phyloP scores from a whole-genome alignment of 352 stramenopile genomes.

The Globisporangium recalcitrans region DNA sequence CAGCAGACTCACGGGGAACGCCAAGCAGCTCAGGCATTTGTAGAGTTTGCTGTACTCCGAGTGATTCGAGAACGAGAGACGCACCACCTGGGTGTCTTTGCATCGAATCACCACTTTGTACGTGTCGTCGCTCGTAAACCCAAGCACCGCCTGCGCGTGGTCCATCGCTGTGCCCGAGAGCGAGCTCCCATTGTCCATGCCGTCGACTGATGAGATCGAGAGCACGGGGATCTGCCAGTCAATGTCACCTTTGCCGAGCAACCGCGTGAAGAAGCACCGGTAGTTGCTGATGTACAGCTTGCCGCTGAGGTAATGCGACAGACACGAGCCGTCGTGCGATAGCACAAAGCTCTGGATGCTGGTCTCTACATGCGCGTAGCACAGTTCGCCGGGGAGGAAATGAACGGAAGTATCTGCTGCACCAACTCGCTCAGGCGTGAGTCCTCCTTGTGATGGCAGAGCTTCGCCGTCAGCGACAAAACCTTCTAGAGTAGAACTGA shows the following conservation, averaged over 20 bases:
- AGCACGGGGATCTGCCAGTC: slow-evolving; percentile 78
- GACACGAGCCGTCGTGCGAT: slow-evolving; percentile 58
- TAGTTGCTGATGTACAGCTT: slow-evolving; percentile 85
- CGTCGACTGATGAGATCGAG: slow-evolving; percentile 65
- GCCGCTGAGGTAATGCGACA: slow-evolving; percentile 64
- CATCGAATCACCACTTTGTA: slow-evolving; percentile 73
- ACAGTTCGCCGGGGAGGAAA: slow-evolving; percentile 71
- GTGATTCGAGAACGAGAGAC: slow-evolving; percentile 66
- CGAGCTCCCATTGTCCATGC: slow-evolving; percentile 31
- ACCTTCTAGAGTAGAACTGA: slow-evolving; percentile 7
- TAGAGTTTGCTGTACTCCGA: slow-evolving; percentile 71
- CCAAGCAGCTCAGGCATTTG: slow-evolving; percentile 71
- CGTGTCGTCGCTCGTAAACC: slow-evolving; percentile 43
- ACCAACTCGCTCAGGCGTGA: neutral
- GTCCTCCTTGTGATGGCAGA: neutral
- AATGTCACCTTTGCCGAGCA: slow-evolving; percentile 43
- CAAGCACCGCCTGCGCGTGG: slow-evolving; percentile 54
- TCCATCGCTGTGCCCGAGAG: slow-evolving; percentile 32
- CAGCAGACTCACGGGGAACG: slow-evolving; percentile 63
- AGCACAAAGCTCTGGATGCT: slow-evolving; percentile 59
- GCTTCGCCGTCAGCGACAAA: slow-evolving; percentile 11
- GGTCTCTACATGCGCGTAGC: slow-evolving; percentile 74
- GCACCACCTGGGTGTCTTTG: slow-evolving; percentile 68
- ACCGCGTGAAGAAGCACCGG: slow-evolving; percentile 65
- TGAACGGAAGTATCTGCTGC: slow-evolving; percentile 10